phyloP scores from a whole-genome alignment of 345 rosid species.

The Gossypium australe region DNA sequence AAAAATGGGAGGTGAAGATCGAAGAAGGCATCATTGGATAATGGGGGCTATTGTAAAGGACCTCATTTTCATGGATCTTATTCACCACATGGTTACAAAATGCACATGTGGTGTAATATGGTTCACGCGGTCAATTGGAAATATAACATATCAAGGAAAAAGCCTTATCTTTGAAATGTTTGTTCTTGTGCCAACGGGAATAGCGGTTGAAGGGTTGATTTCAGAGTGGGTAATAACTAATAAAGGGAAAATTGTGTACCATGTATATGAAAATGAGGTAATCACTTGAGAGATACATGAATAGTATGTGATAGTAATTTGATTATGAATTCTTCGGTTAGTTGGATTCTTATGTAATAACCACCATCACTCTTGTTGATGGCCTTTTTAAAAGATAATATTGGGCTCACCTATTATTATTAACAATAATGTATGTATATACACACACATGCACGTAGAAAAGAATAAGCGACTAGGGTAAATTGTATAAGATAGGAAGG shows the following conservation, averaged over 20 bases:
- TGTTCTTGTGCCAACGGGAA: not conserved
- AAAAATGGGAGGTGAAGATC: not conserved
- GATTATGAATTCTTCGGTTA: not conserved
- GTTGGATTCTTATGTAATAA: not conserved
- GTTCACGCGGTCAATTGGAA: not conserved
- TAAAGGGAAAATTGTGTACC: not conserved
- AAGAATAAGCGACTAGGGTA: too few relatives aligned
- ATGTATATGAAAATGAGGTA: not conserved
- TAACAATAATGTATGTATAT: too few relatives aligned
- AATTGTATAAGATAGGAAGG: too few relatives aligned
- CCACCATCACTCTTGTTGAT: not conserved
- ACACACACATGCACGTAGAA: too few relatives aligned
- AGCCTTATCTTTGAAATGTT: not conserved
- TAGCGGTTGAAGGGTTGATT: not conserved
- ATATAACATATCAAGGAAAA: not conserved
- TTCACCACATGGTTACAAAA: not conserved
- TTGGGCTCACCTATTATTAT: too few relatives aligned
- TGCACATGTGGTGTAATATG: not conserved
- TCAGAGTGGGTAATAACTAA: not conserved
- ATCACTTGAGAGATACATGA: not conserved
- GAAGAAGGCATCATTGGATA: not conserved
- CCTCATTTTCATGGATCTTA: conserved; percentile 2
- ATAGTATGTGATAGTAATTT: not conserved
- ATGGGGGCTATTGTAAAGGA: not conserved
- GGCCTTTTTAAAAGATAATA: not conserved